These are phyloP conservation scores for Boletus tomentosulus DNA, from an alignment of 768 basidiomycete genomes.

Conservation along the genomic window DNA sequence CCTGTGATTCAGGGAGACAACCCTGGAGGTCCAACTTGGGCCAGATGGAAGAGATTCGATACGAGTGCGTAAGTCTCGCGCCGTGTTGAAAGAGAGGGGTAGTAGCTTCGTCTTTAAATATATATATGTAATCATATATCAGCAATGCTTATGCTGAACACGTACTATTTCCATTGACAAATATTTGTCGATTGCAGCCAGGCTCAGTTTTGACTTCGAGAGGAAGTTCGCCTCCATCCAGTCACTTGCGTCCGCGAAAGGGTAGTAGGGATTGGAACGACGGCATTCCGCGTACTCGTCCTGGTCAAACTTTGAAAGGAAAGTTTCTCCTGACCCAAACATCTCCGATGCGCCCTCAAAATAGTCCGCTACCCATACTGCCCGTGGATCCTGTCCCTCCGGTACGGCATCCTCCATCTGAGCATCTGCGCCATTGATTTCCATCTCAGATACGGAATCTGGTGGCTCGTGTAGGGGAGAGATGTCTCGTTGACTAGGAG, in stretches of 20 bases:
- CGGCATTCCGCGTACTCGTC: background rate
- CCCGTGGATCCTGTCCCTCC: too few species aligned
- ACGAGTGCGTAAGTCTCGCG: background rate
- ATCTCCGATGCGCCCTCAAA: background rate
- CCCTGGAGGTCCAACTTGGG: constrained; percentile 15
- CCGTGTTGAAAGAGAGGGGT: background rate
- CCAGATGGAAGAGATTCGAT: background rate
- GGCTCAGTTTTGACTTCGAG: background rate
- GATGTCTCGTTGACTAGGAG: too few species aligned
- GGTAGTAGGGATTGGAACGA: background rate
- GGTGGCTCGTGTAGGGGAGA: too few species aligned
- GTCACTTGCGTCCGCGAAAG: background rate
- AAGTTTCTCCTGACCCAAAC: background rate
- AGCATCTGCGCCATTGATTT: too few species aligned
- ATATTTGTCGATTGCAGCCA: background rate
- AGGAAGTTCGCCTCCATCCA: background rate
- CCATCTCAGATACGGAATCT: too few species aligned
- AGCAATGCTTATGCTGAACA: too few species aligned
- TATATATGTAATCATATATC: too few species aligned
- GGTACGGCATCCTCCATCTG: too few species aligned
- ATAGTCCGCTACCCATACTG: background rate
- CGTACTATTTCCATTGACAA: background rate
- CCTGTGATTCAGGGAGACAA: background rate
- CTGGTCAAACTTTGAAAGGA: background rate
- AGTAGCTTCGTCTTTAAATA: too few species aligned